Base-by-base conservation (phyloP, 805 yeast genomes). In the Lipomyces spencermartinsiae region DNA sequence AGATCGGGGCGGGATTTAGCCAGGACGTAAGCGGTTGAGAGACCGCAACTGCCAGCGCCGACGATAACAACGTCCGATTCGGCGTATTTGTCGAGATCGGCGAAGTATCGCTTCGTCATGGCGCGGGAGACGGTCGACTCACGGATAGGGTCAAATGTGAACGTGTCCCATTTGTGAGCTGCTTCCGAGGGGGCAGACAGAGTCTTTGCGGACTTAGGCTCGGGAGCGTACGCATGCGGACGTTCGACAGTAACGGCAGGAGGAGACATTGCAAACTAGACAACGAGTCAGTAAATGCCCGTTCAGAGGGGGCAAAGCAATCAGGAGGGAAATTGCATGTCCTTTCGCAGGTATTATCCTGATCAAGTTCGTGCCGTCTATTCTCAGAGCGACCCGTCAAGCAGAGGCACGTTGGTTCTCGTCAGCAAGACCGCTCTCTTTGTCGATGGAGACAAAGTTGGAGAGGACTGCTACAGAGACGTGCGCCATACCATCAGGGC, bases 41-140 rank as follows among this genome's bases (percentile, higher is more conserved):
- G 81, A 57, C 93, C 93, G 56, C 91, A 87, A 33, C 91, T 87
- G 53, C 93, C 93, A 34, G 92, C 93, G 66, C 94, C 94, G 68
- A 89, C 85, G 74, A 89, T 87, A 57, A 89, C 90, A 59, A 89
- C 84, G 74, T 89, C 94, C 12, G 90, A 84, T 74, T 89, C 93
- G 29, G 93, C 88, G 77, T 85, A 88, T 77, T 86, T 87, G 81
- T 89, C 90, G 75, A 89, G 78, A 76, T 89, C 93, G 49, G 85
- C 84, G 76, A 89, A 89, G 80, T 89, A 89, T 72, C 93, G 85
- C 67, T 81, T 82, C 56, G 93, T 89, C 93, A 89, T 89, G 43
- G 93, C 94, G 69, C 93, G 84, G 8, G 93, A 88, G 43, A 90
- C 93, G 1, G 90, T 87, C 7, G 92, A 87, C 80, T 89, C 94